Base-by-base conservation (phyloP, 352 stramenopile genomes). In the Globisporangium polare region DNA sequence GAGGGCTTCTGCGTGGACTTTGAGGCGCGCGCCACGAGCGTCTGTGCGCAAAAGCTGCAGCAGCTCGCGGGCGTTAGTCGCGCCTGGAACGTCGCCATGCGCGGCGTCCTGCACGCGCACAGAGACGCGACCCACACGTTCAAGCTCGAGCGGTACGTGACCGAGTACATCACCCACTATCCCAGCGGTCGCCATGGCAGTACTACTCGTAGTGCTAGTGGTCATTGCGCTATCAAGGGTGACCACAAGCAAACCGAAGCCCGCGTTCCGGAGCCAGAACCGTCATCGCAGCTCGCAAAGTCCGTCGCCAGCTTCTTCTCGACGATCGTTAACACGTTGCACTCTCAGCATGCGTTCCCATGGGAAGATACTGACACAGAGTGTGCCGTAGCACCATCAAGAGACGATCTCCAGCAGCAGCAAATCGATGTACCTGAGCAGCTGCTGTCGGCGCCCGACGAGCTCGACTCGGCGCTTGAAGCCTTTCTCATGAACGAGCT, bases 301-400 rank as follows among this genome's bases (percentile, higher is more conserved):
- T 52, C 58, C 17, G 35, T 63, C 3, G 33, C 47, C 15, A 56
- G 47, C 24, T 58, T 63, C 47, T 58, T 63, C 47, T 56, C 58
- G 12, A 31, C 58, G 20, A 52, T 63, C 27, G 58, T 52, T 2
- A 17, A 15, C 26, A 63, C 52, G 31, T 26, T 55, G 17, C 58
- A 51, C 20, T 22, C 47, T 2, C 24, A 46, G 15, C 13, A 51
- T 22, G 24, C 47, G 17, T 58, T 57, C 17, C 47, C 58, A 3
- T 63, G 58, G 58, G 58, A 51, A 5, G 58, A 56, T 8, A 20
- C 15, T 15, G 58, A 56, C 9, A 41, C 31, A 7, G 35, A 31
- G 45, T 41, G 17, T n/a, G 31, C 57, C n/a, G 22, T 37, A 5
- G 20, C 45, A 1, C 22, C 57, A 5, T 29, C 27, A 24, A 18